Evolutionary conservation across 164 flowering plant genomes (phyloP).

Genomic region (Echeveria elegans): DNA sequence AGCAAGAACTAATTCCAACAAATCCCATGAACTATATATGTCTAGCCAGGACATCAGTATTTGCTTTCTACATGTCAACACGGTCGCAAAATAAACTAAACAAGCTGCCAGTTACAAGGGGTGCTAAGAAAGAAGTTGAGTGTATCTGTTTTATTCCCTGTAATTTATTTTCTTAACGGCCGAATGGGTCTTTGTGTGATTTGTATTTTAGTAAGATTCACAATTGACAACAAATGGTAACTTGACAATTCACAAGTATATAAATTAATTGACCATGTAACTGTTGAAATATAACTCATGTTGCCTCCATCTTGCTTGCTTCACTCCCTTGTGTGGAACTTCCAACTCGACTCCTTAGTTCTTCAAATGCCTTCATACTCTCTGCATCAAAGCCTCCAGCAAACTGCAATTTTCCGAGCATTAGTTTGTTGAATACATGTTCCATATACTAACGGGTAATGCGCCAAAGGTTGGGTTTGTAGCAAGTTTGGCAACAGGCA

Average conservation of each 20-base stretch:
- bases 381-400: conserved; percentile 97
- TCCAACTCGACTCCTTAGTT: conserved; percentile 53
- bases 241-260: no score
- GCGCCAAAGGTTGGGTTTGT: not conserved
- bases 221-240: not conserved
- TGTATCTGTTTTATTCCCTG: not conserved
- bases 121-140: not conserved
- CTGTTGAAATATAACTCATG: no score
- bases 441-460: no score
- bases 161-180: not conserved
- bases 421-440: not conserved
- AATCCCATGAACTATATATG: no score
- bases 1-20: no score
- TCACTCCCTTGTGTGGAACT: conserved; percentile 27
- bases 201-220: not conserved
- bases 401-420: conserved; percentile 40
- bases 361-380: conserved; percentile 93
- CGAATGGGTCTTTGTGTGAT: conserved; percentile 5
- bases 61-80: no score
- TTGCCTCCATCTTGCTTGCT: conserved; percentile 27
- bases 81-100: no score
- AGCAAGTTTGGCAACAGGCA: not conserved
- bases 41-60: no score
- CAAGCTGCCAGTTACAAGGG: not conserved
- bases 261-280: no score